A percentile compares a stretch with the other conserved stretches of the same genome.
Conservation (phyloP, 495 filamentous ascomycete species). For the Schizothecium vesticola region DNA sequence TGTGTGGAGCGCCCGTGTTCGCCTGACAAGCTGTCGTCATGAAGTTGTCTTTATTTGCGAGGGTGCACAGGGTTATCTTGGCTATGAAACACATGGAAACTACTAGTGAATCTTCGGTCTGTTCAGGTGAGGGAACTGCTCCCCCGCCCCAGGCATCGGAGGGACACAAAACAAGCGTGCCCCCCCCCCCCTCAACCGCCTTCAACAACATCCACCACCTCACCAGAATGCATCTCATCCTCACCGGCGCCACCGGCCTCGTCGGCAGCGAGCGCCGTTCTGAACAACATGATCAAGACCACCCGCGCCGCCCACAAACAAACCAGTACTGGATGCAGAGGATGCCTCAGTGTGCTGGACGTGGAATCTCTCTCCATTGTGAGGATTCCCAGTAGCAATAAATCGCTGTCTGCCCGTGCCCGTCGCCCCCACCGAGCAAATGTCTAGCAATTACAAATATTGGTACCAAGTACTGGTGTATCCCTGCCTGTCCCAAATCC, state of each 20-base stretch:
- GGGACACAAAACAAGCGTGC: too few relatives aligned
- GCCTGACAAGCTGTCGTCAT: too few relatives aligned
- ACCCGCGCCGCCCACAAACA: too few relatives aligned
- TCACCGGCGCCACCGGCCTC: conserved; percentile 70
- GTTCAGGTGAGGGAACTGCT: too few relatives aligned
- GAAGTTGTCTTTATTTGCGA: too few relatives aligned
- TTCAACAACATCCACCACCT: background rate
- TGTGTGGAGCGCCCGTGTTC: too few relatives aligned
- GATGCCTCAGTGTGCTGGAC: background rate
- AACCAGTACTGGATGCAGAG: background rate
- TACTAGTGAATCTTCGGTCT: too few relatives aligned
- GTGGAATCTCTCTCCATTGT: background rate
- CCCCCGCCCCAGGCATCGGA: too few relatives aligned
- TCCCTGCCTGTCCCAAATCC: background rate
- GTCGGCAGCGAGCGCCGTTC: conserved; percentile 60
- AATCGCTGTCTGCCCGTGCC: background rate
- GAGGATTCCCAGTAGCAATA: background rate
- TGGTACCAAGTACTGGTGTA: background rate
- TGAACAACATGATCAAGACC: conserved; percentile 63
- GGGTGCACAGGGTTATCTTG: too few relatives aligned
- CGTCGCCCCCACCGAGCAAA: background rate
- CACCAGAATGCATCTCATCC: conserved; percentile 63
- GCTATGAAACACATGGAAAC: too few relatives aligned
- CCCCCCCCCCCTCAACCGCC: background rate
- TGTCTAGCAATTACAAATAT: background rate